Evolutionary conservation across 352 stramenopile genomes (phyloP), one percentile per base, ranked within the genome.

Genomic region (Pythium grandisporangium): DNA sequence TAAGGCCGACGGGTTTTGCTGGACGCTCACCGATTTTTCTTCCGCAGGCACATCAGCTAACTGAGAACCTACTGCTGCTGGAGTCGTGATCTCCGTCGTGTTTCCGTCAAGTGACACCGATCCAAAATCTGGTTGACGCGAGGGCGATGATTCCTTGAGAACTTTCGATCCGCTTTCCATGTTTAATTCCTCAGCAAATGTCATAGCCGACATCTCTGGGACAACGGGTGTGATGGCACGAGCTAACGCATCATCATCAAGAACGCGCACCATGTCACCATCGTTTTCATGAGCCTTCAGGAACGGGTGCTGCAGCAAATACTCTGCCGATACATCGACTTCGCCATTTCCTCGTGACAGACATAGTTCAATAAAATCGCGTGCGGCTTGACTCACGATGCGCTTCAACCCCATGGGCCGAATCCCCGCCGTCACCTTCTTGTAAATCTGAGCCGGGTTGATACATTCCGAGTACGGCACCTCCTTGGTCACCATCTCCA

Each of bases 401-500:
- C 79, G 70, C 42, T 85, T 66, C 8, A 92, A 33, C 0, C 75
- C 79, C 14, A 72, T 73, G 7, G 79, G 79, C 0, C 79, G 73
- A 48, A 92, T 87, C 0, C 79, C 79, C 13, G 79, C 79, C 12
- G 81, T 95, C 17, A 96, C 83, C 48, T 95, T 95, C 52, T 90
- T 93, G 65, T 93, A 96, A 36, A 96, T 96, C 53, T 96, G 80
- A 16, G 76, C 76, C 5, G 83, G 80, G 46, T 89, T 93, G 32
- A 87, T 81, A 51, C 95, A 99, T 58, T 98, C 95, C 40, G 86
- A 96, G 62, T 99, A 99, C 14, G 96, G 96, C 29, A 98, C 90
- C 54, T 99, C 94, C 59, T 98, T 97, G 8, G 96, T 99, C 54
- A 99, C 95, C 77, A 99, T 99, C 72, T 99, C 97, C 25, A 99